Conservation (phyloP, 805 yeast species). For the Barnettozyma californica region DNA sequence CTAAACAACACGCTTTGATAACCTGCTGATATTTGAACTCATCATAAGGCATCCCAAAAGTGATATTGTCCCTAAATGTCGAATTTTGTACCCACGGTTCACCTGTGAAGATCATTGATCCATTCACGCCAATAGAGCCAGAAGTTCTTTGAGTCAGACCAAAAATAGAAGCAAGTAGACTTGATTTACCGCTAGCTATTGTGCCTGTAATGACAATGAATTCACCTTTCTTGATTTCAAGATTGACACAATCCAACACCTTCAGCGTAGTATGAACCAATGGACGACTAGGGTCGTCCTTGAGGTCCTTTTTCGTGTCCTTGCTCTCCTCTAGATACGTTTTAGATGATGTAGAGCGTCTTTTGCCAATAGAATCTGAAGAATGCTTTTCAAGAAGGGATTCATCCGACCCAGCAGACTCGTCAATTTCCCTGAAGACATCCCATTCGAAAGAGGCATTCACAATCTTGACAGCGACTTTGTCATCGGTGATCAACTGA, state of each 20-base stretch:
- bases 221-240: constrained; percentile 57
- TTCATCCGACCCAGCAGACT: neutral
- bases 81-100: constrained; percentile 80
- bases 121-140: constrained; percentile 45
- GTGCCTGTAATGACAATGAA: constrained; percentile 72
- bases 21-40: constrained; percentile 46
- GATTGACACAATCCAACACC: constrained; percentile 38
- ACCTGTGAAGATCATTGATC: constrained; percentile 49
- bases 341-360: neutral
- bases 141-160: constrained; percentile 59
- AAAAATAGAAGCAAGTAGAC: constrained; percentile 61
- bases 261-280: constrained; percentile 7
- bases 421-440: constrained; percentile 20
- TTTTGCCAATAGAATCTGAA: neutral
- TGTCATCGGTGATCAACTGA: constrained; percentile 7
- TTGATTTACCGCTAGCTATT: constrained; percentile 78
- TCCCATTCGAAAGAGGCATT: constrained; percentile 67
- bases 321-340: neutral
- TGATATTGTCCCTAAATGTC: constrained; percentile 66
- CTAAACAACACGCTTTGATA: constrained; percentile 57
- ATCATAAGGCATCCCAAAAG: constrained; percentile 56
- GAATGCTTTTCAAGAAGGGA: neutral
- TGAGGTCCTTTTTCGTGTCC: constrained; percentile 1
- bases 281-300: constrained; percentile 4
- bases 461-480: constrained; percentile 42